phyloP scores from a whole-genome alignment of 441 rosid species.

The Syzygium malaccense region DNA sequence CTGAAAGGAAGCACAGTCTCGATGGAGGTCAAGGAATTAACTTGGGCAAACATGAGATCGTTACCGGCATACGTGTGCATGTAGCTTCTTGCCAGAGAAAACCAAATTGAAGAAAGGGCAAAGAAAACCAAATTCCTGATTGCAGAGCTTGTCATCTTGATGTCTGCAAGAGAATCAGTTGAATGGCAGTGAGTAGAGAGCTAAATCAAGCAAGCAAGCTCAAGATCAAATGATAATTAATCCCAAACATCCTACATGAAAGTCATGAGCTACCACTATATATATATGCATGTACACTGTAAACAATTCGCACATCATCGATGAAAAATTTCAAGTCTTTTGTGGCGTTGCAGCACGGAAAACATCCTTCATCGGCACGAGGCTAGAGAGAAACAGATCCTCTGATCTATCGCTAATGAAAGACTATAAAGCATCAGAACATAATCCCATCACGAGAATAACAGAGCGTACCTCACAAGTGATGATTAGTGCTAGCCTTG shows the following conservation, averaged over 20 bases:
- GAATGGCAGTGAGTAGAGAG: neutral
- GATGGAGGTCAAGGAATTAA: conserved; percentile 8
- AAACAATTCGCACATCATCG: neutral
- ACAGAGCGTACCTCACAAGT: no score
- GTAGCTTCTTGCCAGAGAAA: neutral
- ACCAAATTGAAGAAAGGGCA: neutral
- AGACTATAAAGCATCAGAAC: neutral
- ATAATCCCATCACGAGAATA: no score
- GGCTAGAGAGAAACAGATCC: no score
- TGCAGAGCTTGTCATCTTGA: neutral
- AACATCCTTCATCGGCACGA: neutral
- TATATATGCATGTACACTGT: neutral
- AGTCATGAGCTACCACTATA: neutral
- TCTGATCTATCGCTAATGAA: neutral
- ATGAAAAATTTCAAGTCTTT: neutral
- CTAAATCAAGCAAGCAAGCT: neutral
- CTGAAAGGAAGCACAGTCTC: neutral
- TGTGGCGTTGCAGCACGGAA: neutral
- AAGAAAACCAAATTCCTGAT: neutral
- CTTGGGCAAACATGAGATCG: neutral
- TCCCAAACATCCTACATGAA: neutral
- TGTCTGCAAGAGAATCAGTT: neutral
- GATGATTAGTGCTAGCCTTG: neutral
- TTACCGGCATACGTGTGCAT: neutral
- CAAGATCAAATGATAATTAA: neutral